A percentile compares a stretch with the other conserved stretches of the same genome.
Evolutionary conservation across 129 eudicot genomes (phyloP).

Genomic region (Heracleum sosnowskyi): DNA sequence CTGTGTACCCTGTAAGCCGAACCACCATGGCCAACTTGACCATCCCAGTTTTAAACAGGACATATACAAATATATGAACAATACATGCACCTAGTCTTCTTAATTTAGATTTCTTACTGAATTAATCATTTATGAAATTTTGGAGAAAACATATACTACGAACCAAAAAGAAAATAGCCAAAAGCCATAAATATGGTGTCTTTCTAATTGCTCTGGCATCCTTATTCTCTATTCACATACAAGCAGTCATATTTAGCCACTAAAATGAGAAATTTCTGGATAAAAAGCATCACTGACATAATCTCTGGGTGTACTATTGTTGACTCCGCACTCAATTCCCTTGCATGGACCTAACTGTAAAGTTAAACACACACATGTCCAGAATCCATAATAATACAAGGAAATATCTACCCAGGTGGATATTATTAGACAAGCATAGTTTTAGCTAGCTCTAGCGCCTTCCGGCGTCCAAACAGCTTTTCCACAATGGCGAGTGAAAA

Average conservation of each 20-base stretch:
- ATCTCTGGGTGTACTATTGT: background rate
- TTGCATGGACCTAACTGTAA: background rate
- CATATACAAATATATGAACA: no score
- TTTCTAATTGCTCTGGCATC: background rate
- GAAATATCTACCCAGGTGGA: background rate
- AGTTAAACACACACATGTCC: background rate
- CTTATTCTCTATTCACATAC: background rate
- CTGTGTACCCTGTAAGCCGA: no score
- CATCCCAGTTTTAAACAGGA: no score
- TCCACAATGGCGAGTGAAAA: constrained; percentile 83
- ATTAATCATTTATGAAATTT: no score
- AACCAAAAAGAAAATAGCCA: no score
- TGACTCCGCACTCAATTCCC: background rate
- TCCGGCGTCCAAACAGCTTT: constrained; percentile 60
- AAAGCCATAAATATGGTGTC: background rate
- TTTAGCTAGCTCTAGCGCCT: constrained; percentile 75
- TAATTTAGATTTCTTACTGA: no score
- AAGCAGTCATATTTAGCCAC: background rate
- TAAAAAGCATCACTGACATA: background rate
- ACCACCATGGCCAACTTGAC: no score
- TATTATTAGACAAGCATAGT: constrained; percentile 38
- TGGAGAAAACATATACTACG: no score
- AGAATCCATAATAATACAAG: background rate
- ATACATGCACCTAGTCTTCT: no score
- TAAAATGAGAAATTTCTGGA: background rate